Evolutionary conservation across 768 basidiomycete species (phyloP), one percentile per base, ranked within the genome.

Genomic region (Mycena epipterygia): DNA sequence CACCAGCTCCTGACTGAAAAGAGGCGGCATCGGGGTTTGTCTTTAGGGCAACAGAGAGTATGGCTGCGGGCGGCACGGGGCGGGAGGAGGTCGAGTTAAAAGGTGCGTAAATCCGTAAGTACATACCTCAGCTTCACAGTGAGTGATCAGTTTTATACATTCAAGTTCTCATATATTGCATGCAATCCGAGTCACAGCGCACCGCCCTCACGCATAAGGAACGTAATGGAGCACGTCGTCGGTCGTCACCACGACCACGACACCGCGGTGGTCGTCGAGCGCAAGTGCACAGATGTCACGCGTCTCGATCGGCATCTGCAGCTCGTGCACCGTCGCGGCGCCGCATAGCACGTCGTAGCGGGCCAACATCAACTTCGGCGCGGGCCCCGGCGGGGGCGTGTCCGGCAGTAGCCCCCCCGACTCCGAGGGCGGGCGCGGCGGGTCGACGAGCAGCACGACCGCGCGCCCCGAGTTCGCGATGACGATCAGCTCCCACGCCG

Each of bases 221-320:
- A 73, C 57, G 39, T 29, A 48, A 49, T 63, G 64, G 35, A 73
- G 12, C 16, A 66, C 53, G 19, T 51, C 8, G 19, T 64, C n/a
- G 7, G 29, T 14, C 8, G 64, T 70, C 29, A 67, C 46, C 35
- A 73, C 35, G 25, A 73, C 49, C 21, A 70, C 61, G 17, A 46
- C 33, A 19, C 72, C 72, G 12, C 39, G 55, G 30, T 64, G 68
- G 49, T 73, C 72, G 52, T 73, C 72, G 9, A 73, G 12, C 51
- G 60, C 64, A 7, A 73, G 37, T 23, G 48, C 60, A 32, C 56
- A 67, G 19, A 73, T 70, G 13, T 12, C 4, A 30, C 39, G 19
- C 55, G 64, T 62, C 32, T 37, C 46, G 4, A 73, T 49, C 53
- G 65, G 59, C 4, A 70, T 23, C 16, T 25, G 19, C 39, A 73